Base-by-base conservation (phyloP, 495 filamentous ascomycete species). In the Penicillium riverlandense region DNA sequence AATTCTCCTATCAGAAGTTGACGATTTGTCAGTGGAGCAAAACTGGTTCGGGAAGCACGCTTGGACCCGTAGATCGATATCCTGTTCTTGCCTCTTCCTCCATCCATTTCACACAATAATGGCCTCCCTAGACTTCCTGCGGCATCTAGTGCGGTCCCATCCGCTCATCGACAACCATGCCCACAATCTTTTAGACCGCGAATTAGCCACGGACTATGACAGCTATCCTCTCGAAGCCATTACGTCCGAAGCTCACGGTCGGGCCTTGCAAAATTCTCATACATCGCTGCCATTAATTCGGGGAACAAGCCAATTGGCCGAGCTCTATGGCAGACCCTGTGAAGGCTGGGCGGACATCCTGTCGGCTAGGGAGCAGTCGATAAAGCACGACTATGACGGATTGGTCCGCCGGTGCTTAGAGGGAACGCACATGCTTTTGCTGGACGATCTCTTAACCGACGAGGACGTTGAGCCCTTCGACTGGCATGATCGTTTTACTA, bases 131-230 rank as follows among this genome's bases (percentile, higher is more conserved):
- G 44, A 65, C 15, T 60, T 59, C 7, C 65, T 80, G 15, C 61
- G 61, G 15, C 53, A 58, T 8, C 50, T 79, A 16, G 80, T 92
- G 38, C 73, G 77, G 45, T 71, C 53, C 11, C 86, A 81, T 31
- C 88, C 90, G 1, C 75, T 91, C 49, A 90, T 96, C 56, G 90
- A 96, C 58, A 82, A 91, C 57, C 90, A 96, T 66, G 87, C 85
- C 32, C 89, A 96, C 57, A 89, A 88, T 51, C 67, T 90, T 1
- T 69, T 95, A 16, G 62, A 74, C 9, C 43, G 39, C 4, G 48
- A 59, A 0, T 50, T 58, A 2, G 63, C 64, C 10, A 34, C 48
- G 16, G 53, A 71, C 29, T 63, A 66, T 33, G 45, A 61, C 22
- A 59, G 46, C 37, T 65, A 75, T 35, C 68, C 75, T 15, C 59